phyloP scores from a whole-genome alignment of 257 asterid genomes.

The Leptodermis oblonga region DNA sequence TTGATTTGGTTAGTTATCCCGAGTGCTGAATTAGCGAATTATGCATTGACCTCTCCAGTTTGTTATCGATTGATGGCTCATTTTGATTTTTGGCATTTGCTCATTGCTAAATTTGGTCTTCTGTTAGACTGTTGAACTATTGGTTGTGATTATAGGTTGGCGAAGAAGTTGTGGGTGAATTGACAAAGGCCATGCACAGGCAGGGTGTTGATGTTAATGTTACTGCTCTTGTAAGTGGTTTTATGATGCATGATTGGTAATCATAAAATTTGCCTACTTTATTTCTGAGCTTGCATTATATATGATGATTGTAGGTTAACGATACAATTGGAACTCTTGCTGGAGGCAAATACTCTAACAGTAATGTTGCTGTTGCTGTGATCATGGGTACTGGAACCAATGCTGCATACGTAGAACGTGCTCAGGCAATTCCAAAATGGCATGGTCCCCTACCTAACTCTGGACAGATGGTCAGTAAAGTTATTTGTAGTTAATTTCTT shows the following conservation, averaged over 20 bases:
- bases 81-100: neutral
- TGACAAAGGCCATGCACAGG: conserved; percentile 67
- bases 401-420: conserved; percentile 88
- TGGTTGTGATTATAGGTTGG: conserved; percentile 52
- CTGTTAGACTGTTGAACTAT: neutral
- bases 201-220: conserved; percentile 70
- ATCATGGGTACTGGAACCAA: conserved; percentile 93
- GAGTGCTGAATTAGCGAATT: neutral
- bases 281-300: conserved; percentile 11
- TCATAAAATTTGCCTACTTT: neutral
- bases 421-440: conserved; percentile 93
- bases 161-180: conserved; percentile 67
- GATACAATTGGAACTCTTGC: conserved; percentile 91
- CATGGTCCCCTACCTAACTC: conserved; percentile 80
- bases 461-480: conserved; percentile 74
- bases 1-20: neutral
- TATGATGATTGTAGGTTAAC: conserved; percentile 53
- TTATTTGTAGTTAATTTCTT: conserved; percentile 7
- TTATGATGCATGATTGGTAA: neutral
- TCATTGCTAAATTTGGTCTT: neutral
- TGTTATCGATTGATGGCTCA: neutral
- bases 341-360: conserved; percentile 70
- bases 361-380: conserved; percentile 62
- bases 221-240: conserved; percentile 60
- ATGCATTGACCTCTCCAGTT: neutral